Evolutionary conservation across 192 early-diverging fungal genomes (phyloP).

Genomic region (Linnemannia exigua): DNA sequence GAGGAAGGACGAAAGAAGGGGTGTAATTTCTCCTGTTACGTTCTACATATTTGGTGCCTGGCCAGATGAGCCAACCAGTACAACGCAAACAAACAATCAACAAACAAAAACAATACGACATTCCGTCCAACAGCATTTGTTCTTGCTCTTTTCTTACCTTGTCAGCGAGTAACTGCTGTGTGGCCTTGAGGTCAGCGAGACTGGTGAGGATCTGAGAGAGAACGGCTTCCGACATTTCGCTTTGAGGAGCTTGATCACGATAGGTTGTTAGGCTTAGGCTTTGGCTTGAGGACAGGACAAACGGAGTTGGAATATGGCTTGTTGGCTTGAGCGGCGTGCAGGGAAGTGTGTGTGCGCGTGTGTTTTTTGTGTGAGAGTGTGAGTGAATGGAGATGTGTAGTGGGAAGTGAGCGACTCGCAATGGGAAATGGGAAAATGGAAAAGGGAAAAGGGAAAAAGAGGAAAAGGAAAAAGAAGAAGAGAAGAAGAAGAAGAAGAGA

Average conservation of each 20-base stretch:
- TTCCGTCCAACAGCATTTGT: neutral
- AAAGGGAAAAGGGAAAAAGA: slow-evolving; percentile 38
- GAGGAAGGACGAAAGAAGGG: neutral
- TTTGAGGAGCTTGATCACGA: neutral
- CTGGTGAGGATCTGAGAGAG: slow-evolving; percentile 46
- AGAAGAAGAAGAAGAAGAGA: slow-evolving; percentile 31
- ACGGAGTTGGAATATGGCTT: neutral
- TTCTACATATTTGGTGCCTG: slow-evolving; percentile 7
- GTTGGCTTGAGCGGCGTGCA: neutral
- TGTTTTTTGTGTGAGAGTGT: neutral
- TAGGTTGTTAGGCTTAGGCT: neutral
- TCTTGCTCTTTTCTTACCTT: slow-evolving; percentile 28
- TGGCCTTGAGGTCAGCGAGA: slow-evolving; percentile 39
- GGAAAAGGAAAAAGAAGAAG: slow-evolving; percentile 25
- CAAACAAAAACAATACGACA: neutral
- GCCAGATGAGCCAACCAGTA: too few relatives aligned
- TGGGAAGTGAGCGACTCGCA: neutral
- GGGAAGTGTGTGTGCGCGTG: neutral
- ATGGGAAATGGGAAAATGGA: slow-evolving; percentile 6
- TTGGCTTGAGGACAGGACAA: neutral
- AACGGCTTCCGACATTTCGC: slow-evolving; percentile 43
- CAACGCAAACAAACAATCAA: neutral
- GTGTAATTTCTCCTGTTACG: neutral
- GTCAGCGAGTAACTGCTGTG: slow-evolving; percentile 38
- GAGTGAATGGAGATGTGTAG: neutral